These are phyloP conservation scores for Santalum album DNA, from an alignment of 164 flowering plant species.

Conservation along the genomic window DNA sequence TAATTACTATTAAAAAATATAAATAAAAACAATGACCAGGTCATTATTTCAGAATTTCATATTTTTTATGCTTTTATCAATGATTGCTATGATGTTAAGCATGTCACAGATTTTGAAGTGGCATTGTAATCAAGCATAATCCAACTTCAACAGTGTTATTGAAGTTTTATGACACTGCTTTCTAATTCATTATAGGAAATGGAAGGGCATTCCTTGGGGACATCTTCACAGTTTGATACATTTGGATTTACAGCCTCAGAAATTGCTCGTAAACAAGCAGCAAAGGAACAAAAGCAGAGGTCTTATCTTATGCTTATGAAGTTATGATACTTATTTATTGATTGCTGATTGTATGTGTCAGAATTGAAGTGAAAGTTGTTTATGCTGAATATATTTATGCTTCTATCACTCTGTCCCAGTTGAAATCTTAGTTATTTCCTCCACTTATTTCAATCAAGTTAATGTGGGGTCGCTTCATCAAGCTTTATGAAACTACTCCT, in stretches of 20 bases:
- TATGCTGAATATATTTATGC: not conserved
- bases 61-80: not conserved
- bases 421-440: too few relatives aligned
- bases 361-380: not conserved
- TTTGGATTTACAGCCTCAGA: conserved; percentile 97
- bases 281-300: conserved; percentile 80
- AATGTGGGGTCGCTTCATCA: too few relatives aligned
- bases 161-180: not conserved
- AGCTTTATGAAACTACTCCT: too few relatives aligned
- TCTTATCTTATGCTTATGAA: conserved; percentile 11
- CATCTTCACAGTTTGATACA: conserved; percentile 78
- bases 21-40: too few relatives aligned
- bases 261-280: conserved; percentile 73
- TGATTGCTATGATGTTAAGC: not conserved
- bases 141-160: not conserved
- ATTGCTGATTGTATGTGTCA: not conserved
- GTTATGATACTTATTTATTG: not conserved
- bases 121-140: not conserved
- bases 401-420: too few relatives aligned
- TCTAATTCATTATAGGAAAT: conserved; percentile 44
- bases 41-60: not conserved
- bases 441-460: too few relatives aligned
- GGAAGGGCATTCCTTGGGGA: conserved; percentile 58
- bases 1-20: too few relatives aligned
- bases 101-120: not conserved